These are phyloP conservation scores for Brachypodium distachyon DNA, from an alignment of 202 grass and related monocot genomes.

Conservation along the genomic window DNA sequence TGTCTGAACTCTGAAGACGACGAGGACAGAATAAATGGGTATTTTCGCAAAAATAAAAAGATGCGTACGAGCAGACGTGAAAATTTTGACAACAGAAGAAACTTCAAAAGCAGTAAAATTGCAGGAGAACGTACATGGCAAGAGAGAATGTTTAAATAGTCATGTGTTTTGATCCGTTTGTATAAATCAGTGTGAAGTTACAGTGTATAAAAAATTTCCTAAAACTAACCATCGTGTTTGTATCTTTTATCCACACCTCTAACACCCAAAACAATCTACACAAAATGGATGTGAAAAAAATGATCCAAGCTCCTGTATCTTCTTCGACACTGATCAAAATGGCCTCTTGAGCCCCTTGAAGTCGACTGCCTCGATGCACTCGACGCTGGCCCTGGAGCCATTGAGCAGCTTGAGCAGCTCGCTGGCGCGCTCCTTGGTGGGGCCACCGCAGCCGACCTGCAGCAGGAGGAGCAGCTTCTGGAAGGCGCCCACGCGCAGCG, in stretches of 20 bases:
- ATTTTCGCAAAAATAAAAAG: too few species aligned
- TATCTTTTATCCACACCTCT: constrained; percentile 39
- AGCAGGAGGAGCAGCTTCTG: constrained; percentile 79
- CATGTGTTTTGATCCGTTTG: neutral
- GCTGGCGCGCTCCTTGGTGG: constrained; percentile 79
- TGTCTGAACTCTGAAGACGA: neutral
- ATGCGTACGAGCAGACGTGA: too few species aligned
- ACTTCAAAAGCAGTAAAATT: neutral
- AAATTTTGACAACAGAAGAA: neutral
- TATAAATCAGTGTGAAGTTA: constrained; percentile 19
- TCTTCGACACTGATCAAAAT: constrained; percentile 45
- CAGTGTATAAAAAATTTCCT: constrained; percentile 19
- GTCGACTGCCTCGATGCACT: constrained; percentile 76
- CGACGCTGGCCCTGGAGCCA: constrained; percentile 32
- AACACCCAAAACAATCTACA: neutral
- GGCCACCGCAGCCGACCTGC: constrained; percentile 73
- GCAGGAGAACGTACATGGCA: neutral
- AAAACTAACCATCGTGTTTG: neutral
- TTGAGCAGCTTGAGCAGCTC: constrained; percentile 80
- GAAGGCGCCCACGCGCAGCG: constrained; percentile 65
- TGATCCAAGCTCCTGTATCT: neutral
- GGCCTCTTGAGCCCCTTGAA: constrained; percentile 75
- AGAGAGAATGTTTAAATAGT: neutral
- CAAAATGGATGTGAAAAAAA: neutral
- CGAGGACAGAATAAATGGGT: too few species aligned